Base-by-base conservation (phyloP, 768 basidiomycete species). In the Boletus subcaerulescens region DNA sequence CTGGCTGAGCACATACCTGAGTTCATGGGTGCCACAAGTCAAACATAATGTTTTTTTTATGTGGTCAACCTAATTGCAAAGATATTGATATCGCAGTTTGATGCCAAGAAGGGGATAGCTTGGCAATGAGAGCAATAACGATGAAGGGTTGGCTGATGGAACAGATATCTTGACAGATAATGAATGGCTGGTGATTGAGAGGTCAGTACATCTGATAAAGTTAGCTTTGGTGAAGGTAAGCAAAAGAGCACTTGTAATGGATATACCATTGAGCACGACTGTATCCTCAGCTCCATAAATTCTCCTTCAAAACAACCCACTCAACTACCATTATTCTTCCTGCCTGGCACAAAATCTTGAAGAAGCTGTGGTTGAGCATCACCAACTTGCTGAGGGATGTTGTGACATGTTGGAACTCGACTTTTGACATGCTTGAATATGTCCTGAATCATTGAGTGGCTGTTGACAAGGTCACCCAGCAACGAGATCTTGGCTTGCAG, bases 361-460 rank as follows among this genome's bases (percentile, higher is more conserved):
- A 33, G 1, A 38, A 61, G 7, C 5, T 32, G 0, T 12, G 9
- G 9, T 11, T 36, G 35, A 48, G 36, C 0, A 1, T 22, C 0
- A 55, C 48, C 0, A 20, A 48, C 5, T 55, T 72, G 40, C 68
- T 64, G 12, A 42, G 58, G 0, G 64, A 73, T 55, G 61, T 72
- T 5, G 4, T 45, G 1, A 72, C 69, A 1, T 10, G 53, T 0
- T 72, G 67, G 70, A 71, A 71, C 45, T 53, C 4, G 4, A 53
- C 33, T 0, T 45, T 40, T 4, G 11, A 56, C n/a, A 55, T 55
- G 54, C 24, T 24, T 24, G 24, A 24, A 24, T 24, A 41, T 46
- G 44, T 26, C 2, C 20, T 45, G 7, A 12, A 24, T 2, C 22
- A 55, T 29, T 1, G 11, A 3, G 10, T 24, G 9, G 54, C 43